These are phyloP conservation scores for Tillandsia leiboldiana DNA, from an alignment of 176 grass and related monocot genomes.

Conservation along the genomic window DNA sequence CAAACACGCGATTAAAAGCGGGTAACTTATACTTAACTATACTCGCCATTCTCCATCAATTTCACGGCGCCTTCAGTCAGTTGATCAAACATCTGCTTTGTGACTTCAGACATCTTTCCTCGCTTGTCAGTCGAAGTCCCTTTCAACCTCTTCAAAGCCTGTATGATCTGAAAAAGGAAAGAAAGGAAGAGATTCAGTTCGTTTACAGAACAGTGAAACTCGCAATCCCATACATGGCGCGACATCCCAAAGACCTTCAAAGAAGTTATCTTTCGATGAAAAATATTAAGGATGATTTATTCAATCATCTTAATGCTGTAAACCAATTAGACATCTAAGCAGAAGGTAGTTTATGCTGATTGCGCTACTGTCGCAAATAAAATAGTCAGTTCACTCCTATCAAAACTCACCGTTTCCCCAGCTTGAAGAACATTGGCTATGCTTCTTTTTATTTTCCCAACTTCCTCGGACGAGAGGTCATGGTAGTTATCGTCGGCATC, in stretches of 20 bases:
- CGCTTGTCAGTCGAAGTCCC: slow-evolving; percentile 53
- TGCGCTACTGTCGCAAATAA: too few relatives aligned
- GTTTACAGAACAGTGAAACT: neutral
- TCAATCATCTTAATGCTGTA: too few relatives aligned
- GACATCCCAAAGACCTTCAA: neutral
- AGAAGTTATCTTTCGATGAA: too few relatives aligned
- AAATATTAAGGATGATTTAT: too few relatives aligned
- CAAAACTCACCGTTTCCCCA: slow-evolving; percentile 59
- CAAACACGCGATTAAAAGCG: neutral
- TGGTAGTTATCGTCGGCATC: slow-evolving; percentile 55
- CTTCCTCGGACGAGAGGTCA: slow-evolving; percentile 76
- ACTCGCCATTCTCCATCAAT: slow-evolving; percentile 92
- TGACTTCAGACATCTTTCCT: slow-evolving; percentile 59
- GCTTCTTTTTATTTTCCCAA: slow-evolving; percentile 77
- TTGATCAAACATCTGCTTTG: slow-evolving; percentile 76
- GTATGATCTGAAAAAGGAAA: slow-evolving; percentile 45
- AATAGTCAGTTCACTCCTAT: neutral
- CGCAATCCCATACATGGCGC: neutral
- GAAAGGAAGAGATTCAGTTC: neutral
- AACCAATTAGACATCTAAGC: neutral
- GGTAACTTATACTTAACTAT: slow-evolving; percentile 39
- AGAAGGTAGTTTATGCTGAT: neutral
- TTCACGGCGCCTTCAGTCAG: slow-evolving; percentile 89
- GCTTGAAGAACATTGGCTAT: slow-evolving; percentile 82
- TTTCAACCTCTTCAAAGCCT: slow-evolving; percentile 90